Base-by-base conservation (phyloP, 1,284 basidiomycete species). In the Xanthoconium separans region DNA sequence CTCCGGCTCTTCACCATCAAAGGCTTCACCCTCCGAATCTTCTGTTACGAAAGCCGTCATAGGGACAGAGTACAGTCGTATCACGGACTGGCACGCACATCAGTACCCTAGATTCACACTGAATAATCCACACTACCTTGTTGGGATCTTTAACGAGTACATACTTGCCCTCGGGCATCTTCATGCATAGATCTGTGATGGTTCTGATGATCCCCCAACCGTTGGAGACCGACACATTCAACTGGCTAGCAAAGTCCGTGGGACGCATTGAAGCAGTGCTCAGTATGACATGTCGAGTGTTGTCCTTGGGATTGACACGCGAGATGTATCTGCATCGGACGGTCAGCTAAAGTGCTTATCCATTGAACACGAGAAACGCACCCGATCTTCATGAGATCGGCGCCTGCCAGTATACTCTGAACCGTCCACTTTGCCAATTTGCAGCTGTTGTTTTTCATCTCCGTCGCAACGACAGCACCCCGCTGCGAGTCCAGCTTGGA, bases 391-490 rank as follows among this genome's bases (percentile, higher is more conserved):
- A 99, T 91, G 64, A 88, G 79, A 60, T 99, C 97, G 18, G 95
- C 96, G 49, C 97, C 97, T 46, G 97, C 95, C 41, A 99, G 79
- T 51, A 98, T 82, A 69, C 91, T 93, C 78, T 98, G 95, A 31
- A 98, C 91, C 0, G 97, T 89, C 92, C 96, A 99, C 69, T 96
- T 91, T 18, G 96, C 95, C 48, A 99, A 83, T 76, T 99, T 99
- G 78, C 89, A 95, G 67, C 90, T 93, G 77, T 99, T 99, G 78
- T 99, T 99, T 81, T 99, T 99, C 97, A 99, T 98, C 79, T 99
- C 97, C 41, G 94, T 97, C 44, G 97, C 95, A 54, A 99, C 94
- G 43, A 99, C 96, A 4, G 97, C 97, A 66, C 97, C 97, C 56
- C 95, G 87, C 74, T 98, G 95, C 9, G 91, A 87, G 74, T 99